Conservation (phyloP, 805 yeast genomes). For the Saccharomyces kudriavzevii region DNA sequence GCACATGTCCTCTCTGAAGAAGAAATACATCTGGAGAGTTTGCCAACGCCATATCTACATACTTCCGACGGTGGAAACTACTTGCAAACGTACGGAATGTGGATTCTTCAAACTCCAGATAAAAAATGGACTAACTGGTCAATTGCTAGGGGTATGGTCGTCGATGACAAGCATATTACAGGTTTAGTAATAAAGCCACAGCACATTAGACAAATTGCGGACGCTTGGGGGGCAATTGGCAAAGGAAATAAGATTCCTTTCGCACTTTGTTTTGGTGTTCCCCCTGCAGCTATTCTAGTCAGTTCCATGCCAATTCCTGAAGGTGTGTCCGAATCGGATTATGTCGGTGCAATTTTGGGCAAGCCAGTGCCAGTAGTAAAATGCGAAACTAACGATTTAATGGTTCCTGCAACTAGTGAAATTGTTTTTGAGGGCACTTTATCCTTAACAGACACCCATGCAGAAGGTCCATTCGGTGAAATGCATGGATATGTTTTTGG, state of each 20-base stretch:
- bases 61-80: slow-evolving; percentile 23
- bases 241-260: slow-evolving; percentile 20
- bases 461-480: slow-evolving; percentile 30
- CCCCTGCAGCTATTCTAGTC: slow-evolving; percentile 26
- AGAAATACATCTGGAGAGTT: slow-evolving; percentile 12
- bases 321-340: slow-evolving; percentile 16
- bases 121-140: slow-evolving; percentile 27
- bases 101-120: slow-evolving; percentile 23
- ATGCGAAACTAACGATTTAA: slow-evolving; percentile 19
- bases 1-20: slow-evolving; percentile 15
- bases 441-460: slow-evolving; percentile 9
- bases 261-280: slow-evolving; percentile 25
- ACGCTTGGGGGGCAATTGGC: slow-evolving; percentile 19
- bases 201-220: slow-evolving; percentile 22
- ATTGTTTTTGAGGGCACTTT: slow-evolving; percentile 25
- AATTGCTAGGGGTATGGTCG: slow-evolving; percentile 25
- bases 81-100: slow-evolving; percentile 28
- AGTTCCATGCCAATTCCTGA: slow-evolving; percentile 22
- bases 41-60: slow-evolving; percentile 22
- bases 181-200: slow-evolving; percentile 26
- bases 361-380: slow-evolving; percentile 22
- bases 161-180: slow-evolving; percentile 17
- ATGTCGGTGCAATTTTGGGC: slow-evolving; percentile 24
- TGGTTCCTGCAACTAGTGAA: slow-evolving; percentile 23
- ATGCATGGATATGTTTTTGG: slow-evolving; percentile 27